Evolutionary conservation across 192 early-diverging fungal species (phyloP).

Genomic region (Pilobolus umbonatus): DNA sequence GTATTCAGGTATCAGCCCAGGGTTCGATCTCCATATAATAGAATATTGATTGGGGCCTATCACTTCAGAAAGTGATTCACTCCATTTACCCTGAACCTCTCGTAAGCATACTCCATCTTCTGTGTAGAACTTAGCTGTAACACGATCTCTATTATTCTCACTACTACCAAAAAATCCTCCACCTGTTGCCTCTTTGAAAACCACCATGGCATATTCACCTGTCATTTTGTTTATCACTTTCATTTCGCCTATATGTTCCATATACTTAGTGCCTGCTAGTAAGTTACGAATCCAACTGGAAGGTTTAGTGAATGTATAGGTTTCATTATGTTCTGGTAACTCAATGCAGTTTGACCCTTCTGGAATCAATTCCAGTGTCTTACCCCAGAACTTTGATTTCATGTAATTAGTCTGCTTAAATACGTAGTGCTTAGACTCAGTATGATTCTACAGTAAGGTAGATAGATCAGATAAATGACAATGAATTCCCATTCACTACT

Average conservation of each 20-base stretch:
- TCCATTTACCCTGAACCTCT: slow-evolving; percentile 57
- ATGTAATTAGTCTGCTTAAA: slow-evolving; percentile 85
- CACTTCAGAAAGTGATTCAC: slow-evolving; percentile 50
- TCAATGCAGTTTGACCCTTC: slow-evolving; percentile 76
- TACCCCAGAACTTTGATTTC: slow-evolving; percentile 95
- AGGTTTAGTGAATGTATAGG: slow-evolving; percentile 83
- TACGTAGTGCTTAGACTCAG: slow-evolving; percentile 71
- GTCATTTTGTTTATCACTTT: slow-evolving; percentile 70
- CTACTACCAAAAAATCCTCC: slow-evolving; percentile 60
- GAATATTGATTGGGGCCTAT: slow-evolving; percentile 53
- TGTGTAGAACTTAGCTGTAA: slow-evolving; percentile 49
- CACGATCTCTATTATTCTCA: slow-evolving; percentile 55
- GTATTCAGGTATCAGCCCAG: slow-evolving; percentile 50
- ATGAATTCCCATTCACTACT: slow-evolving; percentile 15
- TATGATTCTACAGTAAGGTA: slow-evolving; percentile 49
- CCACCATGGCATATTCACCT: slow-evolving; percentile 61
- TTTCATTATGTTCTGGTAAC: slow-evolving; percentile 61
- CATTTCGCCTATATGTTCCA: slow-evolving; percentile 91
- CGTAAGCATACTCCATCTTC: slow-evolving; percentile 44
- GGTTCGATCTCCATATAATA: slow-evolving; percentile 75
- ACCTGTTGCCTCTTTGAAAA: slow-evolving; percentile 73
- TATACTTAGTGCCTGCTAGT: slow-evolving; percentile 72
- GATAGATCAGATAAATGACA: not conserved
- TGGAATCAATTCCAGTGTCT: slow-evolving; percentile 73
- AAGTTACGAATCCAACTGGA: slow-evolving; percentile 90